Evolutionary conservation across 495 filamentous ascomycete species (phyloP).

Genomic region (Margaritispora aquatica): DNA sequence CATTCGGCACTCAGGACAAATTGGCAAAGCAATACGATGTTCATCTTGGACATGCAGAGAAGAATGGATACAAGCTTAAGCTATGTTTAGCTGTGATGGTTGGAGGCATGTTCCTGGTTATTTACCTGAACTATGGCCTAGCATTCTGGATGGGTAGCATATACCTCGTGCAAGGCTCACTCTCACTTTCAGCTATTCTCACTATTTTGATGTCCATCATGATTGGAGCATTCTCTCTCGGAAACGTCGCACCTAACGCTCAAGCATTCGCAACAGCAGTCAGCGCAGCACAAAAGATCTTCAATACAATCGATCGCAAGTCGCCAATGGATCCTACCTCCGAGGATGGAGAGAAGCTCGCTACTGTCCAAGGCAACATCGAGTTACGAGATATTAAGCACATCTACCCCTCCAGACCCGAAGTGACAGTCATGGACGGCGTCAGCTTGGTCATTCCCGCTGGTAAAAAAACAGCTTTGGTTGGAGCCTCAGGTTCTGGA

Average conservation of each 20-base stretch:
- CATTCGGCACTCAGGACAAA: conserved; percentile 88
- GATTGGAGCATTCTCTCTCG: conserved; percentile 85
- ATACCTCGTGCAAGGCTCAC: conserved; percentile 59
- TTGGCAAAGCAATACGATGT: conserved; percentile 76
- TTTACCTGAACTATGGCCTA: conserved; percentile 86
- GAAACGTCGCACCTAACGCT: conserved; percentile 79
- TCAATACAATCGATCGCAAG: conserved; percentile 80
- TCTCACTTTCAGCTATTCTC: conserved; percentile 45
- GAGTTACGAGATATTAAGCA: conserved; percentile 82
- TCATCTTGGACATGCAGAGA: conserved; percentile 66
- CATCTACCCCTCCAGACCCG: conserved; percentile 88
- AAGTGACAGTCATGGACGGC: conserved; percentile 79
- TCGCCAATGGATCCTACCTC: conserved; percentile 80
- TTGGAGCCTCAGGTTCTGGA: conserved; percentile 81
- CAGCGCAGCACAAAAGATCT: conserved; percentile 86
- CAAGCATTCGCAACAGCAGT: conserved; percentile 79
- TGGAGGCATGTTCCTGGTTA: conserved; percentile 69
- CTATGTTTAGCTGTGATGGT: conserved; percentile 67
- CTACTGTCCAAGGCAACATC: conserved; percentile 68
- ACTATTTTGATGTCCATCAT: conserved; percentile 86
- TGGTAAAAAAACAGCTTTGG: conserved; percentile 81
- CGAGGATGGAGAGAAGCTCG: conserved; percentile 62
- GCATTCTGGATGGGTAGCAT: conserved; percentile 93
- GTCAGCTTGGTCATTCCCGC: conserved; percentile 74
- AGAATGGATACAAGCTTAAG: conserved; percentile 71